Conservation (phyloP, 768 basidiomycete genomes). For the Lactarius trivialis region DNA sequence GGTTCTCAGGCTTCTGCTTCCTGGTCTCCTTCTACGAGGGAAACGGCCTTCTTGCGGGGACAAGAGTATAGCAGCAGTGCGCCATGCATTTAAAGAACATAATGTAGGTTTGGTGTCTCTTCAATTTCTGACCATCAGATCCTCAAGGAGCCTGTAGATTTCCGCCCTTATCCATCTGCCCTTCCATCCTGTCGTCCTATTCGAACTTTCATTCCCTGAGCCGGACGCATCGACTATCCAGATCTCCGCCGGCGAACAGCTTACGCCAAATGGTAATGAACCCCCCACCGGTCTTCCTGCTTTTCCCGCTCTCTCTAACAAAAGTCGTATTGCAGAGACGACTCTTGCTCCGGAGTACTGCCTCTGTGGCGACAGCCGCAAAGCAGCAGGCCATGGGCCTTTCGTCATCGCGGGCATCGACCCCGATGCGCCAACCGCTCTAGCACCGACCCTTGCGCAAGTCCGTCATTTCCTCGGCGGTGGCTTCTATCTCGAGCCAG, state of each 20-base stretch:
- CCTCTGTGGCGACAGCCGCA: neutral
- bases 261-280: neutral
- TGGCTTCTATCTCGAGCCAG: neutral
- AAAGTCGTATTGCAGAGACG: neutral
- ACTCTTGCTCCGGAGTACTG: neutral
- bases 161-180: neutral
- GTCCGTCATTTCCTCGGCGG: slow-evolving; percentile 15
- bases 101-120: neutral
- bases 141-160: neutral
- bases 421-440: neutral
- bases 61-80: neutral
- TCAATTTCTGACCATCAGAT: neutral
- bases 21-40: neutral
- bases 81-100: neutral
- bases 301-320: no score
- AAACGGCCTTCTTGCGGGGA: neutral
- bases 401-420: slow-evolving; percentile 12
- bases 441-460: neutral
- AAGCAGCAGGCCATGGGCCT: neutral
- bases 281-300: no score
- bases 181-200: neutral
- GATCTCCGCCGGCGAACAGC: neutral
- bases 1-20: neutral
- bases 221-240: neutral
- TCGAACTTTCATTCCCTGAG: slow-evolving; percentile 4